Percentiles rank a stretch among this genome's conserved stretches.
Evolutionary conservation across 1,139 yeast species (phyloP).

Genomic region (Scheffersomyces quercinus): DNA sequence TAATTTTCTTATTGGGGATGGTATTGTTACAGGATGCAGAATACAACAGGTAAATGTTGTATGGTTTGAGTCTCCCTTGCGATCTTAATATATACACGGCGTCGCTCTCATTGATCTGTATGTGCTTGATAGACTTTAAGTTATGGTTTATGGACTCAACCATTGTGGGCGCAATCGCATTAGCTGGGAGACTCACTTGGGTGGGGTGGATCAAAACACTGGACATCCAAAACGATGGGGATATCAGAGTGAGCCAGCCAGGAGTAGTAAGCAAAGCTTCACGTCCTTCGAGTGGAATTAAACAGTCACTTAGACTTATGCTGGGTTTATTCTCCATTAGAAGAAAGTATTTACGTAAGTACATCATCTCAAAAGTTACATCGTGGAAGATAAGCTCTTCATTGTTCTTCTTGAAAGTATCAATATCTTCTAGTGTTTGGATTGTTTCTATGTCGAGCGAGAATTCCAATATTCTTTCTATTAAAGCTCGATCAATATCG

Average conservation of each 20-base stretch:
- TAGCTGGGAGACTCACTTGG: not conserved
- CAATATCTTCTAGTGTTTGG: conserved; percentile 7
- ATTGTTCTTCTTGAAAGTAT: not conserved
- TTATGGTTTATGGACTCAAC: not conserved
- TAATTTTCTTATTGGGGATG: conserved; percentile 11
- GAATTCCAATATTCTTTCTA: conserved; percentile 5
- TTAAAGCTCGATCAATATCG: conserved; percentile 8
- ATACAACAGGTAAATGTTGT: conserved; percentile 11
- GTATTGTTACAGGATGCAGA: conserved; percentile 2
- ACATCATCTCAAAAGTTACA: conserved; percentile 6
- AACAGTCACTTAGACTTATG: conserved; percentile 1
- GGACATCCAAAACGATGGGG: conserved; percentile 1
- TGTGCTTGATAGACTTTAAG: not conserved
- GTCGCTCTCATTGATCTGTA: conserved; percentile 2
- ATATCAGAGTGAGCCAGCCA: conserved; percentile 14
- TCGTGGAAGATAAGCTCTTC: not conserved
- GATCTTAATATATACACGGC: conserved; percentile 10
- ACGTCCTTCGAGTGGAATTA: not conserved
- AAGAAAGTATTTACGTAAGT: conserved; percentile 6
- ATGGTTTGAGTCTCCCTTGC: conserved; percentile 8
- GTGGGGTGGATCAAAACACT: not conserved
- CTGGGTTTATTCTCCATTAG: not conserved
- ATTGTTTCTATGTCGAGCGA: conserved; percentile 7
- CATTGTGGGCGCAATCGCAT: not conserved
- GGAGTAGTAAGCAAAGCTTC: conserved; percentile 7